phyloP scores from a whole-genome alignment of 345 rosid species.

The Dovyalis caffra region DNA sequence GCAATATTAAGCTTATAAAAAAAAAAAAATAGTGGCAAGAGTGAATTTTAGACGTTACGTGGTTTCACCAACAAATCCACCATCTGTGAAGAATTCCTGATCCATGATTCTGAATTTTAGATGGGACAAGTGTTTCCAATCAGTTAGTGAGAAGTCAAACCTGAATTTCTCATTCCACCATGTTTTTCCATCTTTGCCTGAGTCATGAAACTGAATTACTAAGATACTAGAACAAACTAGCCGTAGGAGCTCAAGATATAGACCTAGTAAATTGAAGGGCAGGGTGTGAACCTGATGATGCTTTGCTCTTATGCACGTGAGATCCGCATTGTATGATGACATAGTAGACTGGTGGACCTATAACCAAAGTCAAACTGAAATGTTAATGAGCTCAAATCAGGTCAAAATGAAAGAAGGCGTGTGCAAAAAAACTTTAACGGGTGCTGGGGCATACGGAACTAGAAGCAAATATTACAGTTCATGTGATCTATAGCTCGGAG shows the following conservation, averaged over 20 bases:
- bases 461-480: neutral
- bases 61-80: slow-evolving; percentile 79
- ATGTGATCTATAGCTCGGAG: neutral
- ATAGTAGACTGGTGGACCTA: slow-evolving; percentile 64
- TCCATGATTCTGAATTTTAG: slow-evolving; percentile 73
- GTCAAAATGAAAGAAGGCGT: neutral
- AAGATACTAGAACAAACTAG: neutral
- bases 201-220: slow-evolving; percentile 7
- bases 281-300: slow-evolving; percentile 52
- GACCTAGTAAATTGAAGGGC: slow-evolving; percentile 3
- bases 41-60: slow-evolving; percentile 32
- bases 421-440: no score
- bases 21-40: neutral
- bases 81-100: slow-evolving; percentile 45
- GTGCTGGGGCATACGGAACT: no score
- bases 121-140: slow-evolving; percentile 53
- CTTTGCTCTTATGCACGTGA: slow-evolving; percentile 58
- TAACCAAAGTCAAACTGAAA: slow-evolving; percentile 14
- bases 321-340: slow-evolving; percentile 64
- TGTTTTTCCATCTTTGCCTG: slow-evolving; percentile 52
- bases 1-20: neutral
- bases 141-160: slow-evolving; percentile 47
- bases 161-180: slow-evolving; percentile 87
- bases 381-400: neutral
- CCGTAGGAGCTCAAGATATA: neutral